Evolutionary conservation across 495 filamentous ascomycete genomes (phyloP).

Genomic region (Annulohypoxylon moriforme): DNA sequence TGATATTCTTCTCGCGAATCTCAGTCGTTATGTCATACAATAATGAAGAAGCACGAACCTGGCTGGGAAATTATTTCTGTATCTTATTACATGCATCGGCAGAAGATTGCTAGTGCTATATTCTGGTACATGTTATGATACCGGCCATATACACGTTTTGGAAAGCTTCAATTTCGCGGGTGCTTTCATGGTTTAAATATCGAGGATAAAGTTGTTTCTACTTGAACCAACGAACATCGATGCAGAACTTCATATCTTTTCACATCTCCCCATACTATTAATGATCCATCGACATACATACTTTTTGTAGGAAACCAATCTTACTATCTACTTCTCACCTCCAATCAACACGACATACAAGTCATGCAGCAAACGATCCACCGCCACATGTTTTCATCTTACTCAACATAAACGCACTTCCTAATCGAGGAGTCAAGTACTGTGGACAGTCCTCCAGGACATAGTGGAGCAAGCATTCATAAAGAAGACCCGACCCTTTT

Average conservation of each 20-base stretch:
- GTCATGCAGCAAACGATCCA: conserved; percentile 3
- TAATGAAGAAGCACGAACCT: neutral
- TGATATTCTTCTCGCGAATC: neutral
- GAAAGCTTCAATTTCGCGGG: neutral
- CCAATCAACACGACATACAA: neutral
- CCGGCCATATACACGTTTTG: neutral
- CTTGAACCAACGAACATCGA: neutral
- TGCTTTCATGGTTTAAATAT: neutral
- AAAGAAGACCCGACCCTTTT: conserved; percentile 1
- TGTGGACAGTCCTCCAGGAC: neutral
- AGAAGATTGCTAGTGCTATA: neutral
- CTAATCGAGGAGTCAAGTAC: conserved; percentile 5
- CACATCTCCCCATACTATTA: too few species aligned
- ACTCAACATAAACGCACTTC: conserved; percentile 7
- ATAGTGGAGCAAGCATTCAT: conserved; percentile 4
- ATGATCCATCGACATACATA: neutral
- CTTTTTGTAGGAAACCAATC: neutral
- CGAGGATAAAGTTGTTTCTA: too few species aligned
- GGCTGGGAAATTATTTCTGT: neutral
- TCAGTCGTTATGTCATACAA: neutral
- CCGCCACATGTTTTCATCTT: conserved; percentile 1
- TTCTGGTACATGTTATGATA: neutral
- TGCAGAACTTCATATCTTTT: neutral
- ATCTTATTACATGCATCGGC: neutral
- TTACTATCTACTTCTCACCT: neutral